These are phyloP conservation scores for Cutaneotrichosporon sp. DNA, from an alignment of 1,284 basidiomycete genomes.

Conservation along the genomic window DNA sequence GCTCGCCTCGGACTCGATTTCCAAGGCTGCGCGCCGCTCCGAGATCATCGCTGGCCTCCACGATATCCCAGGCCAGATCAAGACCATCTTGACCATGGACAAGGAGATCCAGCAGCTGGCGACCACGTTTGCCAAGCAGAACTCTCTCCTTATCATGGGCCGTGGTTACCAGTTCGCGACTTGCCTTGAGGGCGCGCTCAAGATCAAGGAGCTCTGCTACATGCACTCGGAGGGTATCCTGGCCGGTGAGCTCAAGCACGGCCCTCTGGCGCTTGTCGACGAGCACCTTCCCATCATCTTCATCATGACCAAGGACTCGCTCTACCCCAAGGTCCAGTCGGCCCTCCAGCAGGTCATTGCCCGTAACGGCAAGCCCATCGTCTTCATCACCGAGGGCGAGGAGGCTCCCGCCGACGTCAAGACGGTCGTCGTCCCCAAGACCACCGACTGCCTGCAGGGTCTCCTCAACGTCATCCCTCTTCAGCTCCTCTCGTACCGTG, in stretches of 20 bases:
- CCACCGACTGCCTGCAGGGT: constrained; percentile 93
- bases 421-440: constrained; percentile 89
- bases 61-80: constrained; percentile 84
- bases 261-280: constrained; percentile 93
- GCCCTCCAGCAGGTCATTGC: constrained; percentile 96
- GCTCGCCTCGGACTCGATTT: constrained; percentile 93
- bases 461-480: constrained; percentile 95
- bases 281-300: constrained; percentile 98
- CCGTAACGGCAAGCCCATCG: constrained; percentile 91
- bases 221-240: constrained; percentile 61
- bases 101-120: constrained; percentile 77
- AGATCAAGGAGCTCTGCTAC: constrained; percentile 97
- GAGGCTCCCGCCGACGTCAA: constrained; percentile 66
- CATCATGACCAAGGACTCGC: constrained; percentile 97
- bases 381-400: constrained; percentile 93
- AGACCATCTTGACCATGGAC: constrained; percentile 81
- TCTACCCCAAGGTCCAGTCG: constrained; percentile 90
- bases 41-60: constrained; percentile 93
- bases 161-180: constrained; percentile 97
- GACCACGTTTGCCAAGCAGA: constrained; percentile 72
- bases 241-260: constrained; percentile 94
- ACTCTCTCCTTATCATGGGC: constrained; percentile 94
- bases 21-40: constrained; percentile 82
- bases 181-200: constrained; percentile 95
- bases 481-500: constrained; percentile 82